Evolutionary conservation across 2,329 filamentous ascomycete genomes (phyloP), one percentile per base, ranked within the genome.

Genomic region (Ceratocystis papillata): DNA sequence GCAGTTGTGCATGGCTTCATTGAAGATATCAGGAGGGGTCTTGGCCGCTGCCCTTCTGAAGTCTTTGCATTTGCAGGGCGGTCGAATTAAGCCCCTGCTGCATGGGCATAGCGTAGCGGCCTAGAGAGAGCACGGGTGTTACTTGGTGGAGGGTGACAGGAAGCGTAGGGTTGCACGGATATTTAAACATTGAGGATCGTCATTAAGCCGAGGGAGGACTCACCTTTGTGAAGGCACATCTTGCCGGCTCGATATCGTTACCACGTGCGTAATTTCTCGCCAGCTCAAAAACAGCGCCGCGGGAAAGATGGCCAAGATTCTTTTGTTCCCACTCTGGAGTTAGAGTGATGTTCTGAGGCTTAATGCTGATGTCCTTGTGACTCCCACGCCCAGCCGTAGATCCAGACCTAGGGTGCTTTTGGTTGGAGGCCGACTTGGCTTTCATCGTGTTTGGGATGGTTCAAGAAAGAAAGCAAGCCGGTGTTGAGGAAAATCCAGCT

Each of bases 1-100:
- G 69, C 77, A 78, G 8, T 72, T 74, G 64, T 75, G 74, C 73
- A 77, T 77, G 60, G 76, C 76, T 69, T 78, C 77, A 2, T 75
- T 70, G 68, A 77, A 77, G 28, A 78, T 75, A 7, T 44, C 63
- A 3, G 64, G 67, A 8, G 64, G 48, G 4, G 45, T 17, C 28
- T 57, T 62, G 17, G 20, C 37, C 4, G 48, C 45, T 10, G 72
- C 74, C 37, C 72, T 71, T 55, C 76, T 73, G 53, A 74, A 78
- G 66, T 77, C 70, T 67, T 78, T 78, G 69, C 77, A 78, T 4
- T 68, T 69, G 70, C 76, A 78, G 33, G 75, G 72, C 22, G 74
- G 72, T 7, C 77, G 73, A 60, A 72, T 75, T 50, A 69, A 69
- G n/a, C 73, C 73, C 44, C 73, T 71, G 59, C 69, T 70, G 68